Conservation (phyloP, 2,329 filamentous ascomycete species). For the Colletotrichum sojae region DNA sequence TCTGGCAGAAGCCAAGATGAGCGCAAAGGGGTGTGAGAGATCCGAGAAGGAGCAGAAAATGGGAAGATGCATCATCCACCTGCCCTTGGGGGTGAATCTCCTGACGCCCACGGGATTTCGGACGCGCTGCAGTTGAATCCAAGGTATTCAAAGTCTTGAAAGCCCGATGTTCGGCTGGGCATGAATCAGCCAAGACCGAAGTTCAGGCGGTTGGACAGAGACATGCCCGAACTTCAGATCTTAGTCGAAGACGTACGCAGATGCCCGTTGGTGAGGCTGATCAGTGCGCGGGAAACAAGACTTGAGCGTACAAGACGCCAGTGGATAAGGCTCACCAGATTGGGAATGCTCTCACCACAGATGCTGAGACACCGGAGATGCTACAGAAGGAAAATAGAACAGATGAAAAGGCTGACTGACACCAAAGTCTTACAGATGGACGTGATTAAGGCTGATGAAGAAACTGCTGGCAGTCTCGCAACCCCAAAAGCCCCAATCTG, state of each 20-base stretch:
- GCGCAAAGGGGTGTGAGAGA: slow-evolving; percentile 26
- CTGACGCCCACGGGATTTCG: neutral
- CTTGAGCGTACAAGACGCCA: neutral
- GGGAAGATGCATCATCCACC: neutral
- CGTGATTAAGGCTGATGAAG: slow-evolving; percentile 33
- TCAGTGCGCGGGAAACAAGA: neutral
- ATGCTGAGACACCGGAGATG: slow-evolving; percentile 29
- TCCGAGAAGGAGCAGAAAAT: neutral
- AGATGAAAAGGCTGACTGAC: slow-evolving; percentile 13
- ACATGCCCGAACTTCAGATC: slow-evolving; percentile 34
- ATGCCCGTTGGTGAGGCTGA: slow-evolving; percentile 32
- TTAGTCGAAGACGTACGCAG: neutral
- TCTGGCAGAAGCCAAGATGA: slow-evolving; percentile 35
- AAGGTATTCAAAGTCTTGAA: neutral
- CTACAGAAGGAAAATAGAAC: slow-evolving; percentile 5
- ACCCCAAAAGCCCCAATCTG: slow-evolving; percentile 4
- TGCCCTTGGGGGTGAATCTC: slow-evolving; percentile 5
- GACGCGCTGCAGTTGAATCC: neutral
- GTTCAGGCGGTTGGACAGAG: slow-evolving; percentile 21
- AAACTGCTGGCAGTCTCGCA: slow-evolving; percentile 14
- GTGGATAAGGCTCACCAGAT: slow-evolving; percentile 7
- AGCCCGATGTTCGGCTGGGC: slow-evolving; percentile 24
- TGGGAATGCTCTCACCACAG: slow-evolving; percentile 1
- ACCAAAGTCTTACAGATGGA: slow-evolving; percentile 14
- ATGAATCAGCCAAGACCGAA: slow-evolving; percentile 34